A percentile compares a stretch with the other conserved stretches of the same genome.
These are phyloP conservation scores for Barnettozyma botsteinii DNA, from an alignment of 805 yeast species.

Conservation along the genomic window DNA sequence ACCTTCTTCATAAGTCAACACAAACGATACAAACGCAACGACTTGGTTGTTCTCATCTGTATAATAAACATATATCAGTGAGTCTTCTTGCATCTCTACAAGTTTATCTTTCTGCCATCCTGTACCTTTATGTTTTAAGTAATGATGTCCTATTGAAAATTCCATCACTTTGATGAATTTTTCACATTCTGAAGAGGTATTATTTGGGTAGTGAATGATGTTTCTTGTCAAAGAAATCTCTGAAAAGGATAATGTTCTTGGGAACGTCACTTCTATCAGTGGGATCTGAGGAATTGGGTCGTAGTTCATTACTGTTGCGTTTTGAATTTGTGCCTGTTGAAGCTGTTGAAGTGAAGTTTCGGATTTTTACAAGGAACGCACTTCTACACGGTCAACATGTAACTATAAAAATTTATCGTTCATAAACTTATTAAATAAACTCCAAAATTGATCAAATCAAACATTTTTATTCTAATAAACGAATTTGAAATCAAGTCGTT, in stretches of 20 bases:
- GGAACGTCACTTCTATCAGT: conserved; percentile 1
- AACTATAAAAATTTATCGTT: too few relatives aligned
- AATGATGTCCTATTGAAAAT: conserved; percentile 15
- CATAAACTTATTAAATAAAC: too few relatives aligned
- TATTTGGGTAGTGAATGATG: conserved; percentile 2
- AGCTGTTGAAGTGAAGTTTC: too few relatives aligned
- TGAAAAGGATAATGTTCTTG: background rate
- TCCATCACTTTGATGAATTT: conserved; percentile 10
- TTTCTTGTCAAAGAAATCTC: background rate
- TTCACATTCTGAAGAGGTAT: background rate
- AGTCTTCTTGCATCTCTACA: conserved; percentile 36
- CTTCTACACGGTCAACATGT: too few relatives aligned
- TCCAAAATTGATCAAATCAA: too few relatives aligned
- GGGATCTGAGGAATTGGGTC: conserved; percentile 8
- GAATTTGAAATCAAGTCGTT: too few relatives aligned
- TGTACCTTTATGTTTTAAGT: conserved; percentile 13
- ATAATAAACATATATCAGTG: conserved; percentile 14
- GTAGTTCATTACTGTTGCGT: conserved; percentile 6
- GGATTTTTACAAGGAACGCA: too few relatives aligned
- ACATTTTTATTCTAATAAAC: too few relatives aligned
- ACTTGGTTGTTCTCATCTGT: conserved; percentile 13
- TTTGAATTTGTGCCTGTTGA: too few relatives aligned
- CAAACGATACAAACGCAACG: conserved; percentile 42
- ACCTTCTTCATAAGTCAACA: conserved; percentile 36
- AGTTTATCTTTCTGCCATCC: conserved; percentile 32